Base-by-base conservation (phyloP, 805 yeast species). In the Monosporozyma yasuniensis region DNA sequence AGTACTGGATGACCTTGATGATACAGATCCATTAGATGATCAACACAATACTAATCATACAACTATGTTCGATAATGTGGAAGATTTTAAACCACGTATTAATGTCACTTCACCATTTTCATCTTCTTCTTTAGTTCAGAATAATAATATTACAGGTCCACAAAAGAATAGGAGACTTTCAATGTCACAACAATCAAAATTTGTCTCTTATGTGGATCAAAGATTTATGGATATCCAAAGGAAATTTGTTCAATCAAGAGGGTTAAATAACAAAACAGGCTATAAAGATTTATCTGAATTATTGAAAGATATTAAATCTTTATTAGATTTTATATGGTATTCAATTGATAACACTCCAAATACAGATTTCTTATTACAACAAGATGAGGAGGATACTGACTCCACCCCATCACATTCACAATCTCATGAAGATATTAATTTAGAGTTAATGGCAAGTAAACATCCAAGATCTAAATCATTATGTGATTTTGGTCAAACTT, bases 241-340 rank as follows among this genome's bases (percentile, higher is more conserved):
- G 49, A 70, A 68, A 52, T 81, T 78, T 60, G 72, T 68, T 14
- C 76, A 72, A 56, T 72, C 72, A n/a, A 64, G 68, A 46, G 73
- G 70, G 0, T 57, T 69, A 19, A 57, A 61, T 25, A 67, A 63
- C 12, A 65, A 58, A 23, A 48, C 53, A 18, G 69, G 67, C 2
- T 67, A 72, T 45, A 38, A 50, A 4, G 52, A 63, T 1, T 51
- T 71, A 10, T 46, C 55, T 1, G 66, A 71, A 3, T 61, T 82
- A 6, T 52, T 78, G 1, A 54, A 48, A 0, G 85, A 81, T 41
- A 57, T 83, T 23, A 69, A 71, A 37, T 64, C 68, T 7, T 61
- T 84, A 1, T 56, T 83, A 3, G 78, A 75, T 44, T 69, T 86
- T 39, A 65, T 85, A 5, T 82, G 87, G 87, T 75, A 74, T 49